Evolutionary conservation across 2,329 filamentous ascomycete genomes (phyloP), one percentile per base, ranked within the genome.

Genomic region (Geoglossum cookeanum): DNA sequence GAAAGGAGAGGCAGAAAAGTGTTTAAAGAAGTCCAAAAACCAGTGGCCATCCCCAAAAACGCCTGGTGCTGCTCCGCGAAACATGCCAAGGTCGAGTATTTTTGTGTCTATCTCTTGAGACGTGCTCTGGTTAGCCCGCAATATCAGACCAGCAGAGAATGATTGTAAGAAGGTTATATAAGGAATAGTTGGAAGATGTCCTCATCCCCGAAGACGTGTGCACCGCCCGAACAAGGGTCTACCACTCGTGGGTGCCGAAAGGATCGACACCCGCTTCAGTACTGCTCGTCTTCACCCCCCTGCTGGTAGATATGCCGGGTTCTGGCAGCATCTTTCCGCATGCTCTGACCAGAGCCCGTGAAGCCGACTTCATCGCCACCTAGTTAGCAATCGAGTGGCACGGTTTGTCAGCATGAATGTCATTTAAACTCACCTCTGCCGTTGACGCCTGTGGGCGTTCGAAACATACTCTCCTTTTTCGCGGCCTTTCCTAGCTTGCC

Each of bases 381-480:
- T 17, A 42, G 42, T 49, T 29, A 47, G 11, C 45, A n/a, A 53
- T 58, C n/a, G 54, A 2, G 32, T 47, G 33, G 11, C n/a, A 53
- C 53, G 39, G 56, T 35, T 57, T 35, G 9, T 59, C 56, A 35
- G n/a, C 27, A 15, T 58, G 39, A 32, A n/a, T 48, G 48, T 61
- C 48, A 60, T 60, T 49, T 55, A 55, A 60, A 57, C 77, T 63
- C 73, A 94, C 90, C 90, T 84, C 89, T 80, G 58, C 86, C 90
- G 65, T 87, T 80, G 29, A 92, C 78, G 60, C 87, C 84, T 35
- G 94, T 89, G 0, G 89, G 88, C 2, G 90, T 96, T 52, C 90
- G 83, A 69, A 96, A 96, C 90, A 96, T 96, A 75, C 88, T 94
- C 54, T 95, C 87, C 72, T 95, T 95, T 73, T 91, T 91, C 29